Percentiles rank a stretch among this genome's conserved stretches.
Evolutionary conservation across 345 rosid genomes (phyloP).

Genomic region (Camelina neglecta): DNA sequence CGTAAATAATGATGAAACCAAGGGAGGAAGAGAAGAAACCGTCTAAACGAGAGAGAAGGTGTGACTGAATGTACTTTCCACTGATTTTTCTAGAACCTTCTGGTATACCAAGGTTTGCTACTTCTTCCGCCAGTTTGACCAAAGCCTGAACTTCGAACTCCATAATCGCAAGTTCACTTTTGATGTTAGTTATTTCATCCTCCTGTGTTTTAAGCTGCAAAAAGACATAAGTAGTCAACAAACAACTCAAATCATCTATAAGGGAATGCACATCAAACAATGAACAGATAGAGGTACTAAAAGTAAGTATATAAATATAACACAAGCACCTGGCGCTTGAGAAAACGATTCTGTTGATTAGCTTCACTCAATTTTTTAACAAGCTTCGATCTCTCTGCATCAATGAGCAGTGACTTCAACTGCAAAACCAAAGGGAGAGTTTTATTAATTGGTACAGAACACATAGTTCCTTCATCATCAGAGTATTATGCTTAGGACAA

Average conservation of each 20-base stretch:
- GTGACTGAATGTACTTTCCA: slow-evolving; percentile 87
- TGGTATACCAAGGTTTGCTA: slow-evolving; percentile 67
- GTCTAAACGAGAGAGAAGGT: slow-evolving; percentile 71
- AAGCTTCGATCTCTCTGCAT: slow-evolving; percentile 77
- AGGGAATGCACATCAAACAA: slow-evolving; percentile 9
- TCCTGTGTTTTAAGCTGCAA: slow-evolving; percentile 64
- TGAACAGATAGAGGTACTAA: slow-evolving; percentile 1
- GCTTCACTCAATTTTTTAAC: slow-evolving; percentile 85
- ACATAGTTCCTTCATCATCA: background rate
- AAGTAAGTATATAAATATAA: slow-evolving; percentile 1
- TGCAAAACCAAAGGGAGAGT: slow-evolving; percentile 34
- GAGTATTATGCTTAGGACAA: background rate
- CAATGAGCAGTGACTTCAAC: slow-evolving; percentile 71
- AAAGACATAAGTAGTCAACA: background rate
- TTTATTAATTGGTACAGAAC: background rate
- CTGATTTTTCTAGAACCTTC: slow-evolving; percentile 81
- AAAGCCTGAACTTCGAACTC: slow-evolving; percentile 86
- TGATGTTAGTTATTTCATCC: slow-evolving; percentile 64
- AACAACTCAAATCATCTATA: background rate
- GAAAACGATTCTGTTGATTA: slow-evolving; percentile 84
- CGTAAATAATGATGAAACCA: background rate
- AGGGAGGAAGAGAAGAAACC: slow-evolving; percentile 50
- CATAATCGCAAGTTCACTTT: slow-evolving; percentile 77
- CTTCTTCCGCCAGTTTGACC: slow-evolving; percentile 70
- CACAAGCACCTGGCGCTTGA: slow-evolving; percentile 75